A percentile compares a stretch with the other conserved stretches of the same genome.
Evolutionary conservation across 441 rosid species (phyloP).

Genomic region (Geranium incanum): DNA sequence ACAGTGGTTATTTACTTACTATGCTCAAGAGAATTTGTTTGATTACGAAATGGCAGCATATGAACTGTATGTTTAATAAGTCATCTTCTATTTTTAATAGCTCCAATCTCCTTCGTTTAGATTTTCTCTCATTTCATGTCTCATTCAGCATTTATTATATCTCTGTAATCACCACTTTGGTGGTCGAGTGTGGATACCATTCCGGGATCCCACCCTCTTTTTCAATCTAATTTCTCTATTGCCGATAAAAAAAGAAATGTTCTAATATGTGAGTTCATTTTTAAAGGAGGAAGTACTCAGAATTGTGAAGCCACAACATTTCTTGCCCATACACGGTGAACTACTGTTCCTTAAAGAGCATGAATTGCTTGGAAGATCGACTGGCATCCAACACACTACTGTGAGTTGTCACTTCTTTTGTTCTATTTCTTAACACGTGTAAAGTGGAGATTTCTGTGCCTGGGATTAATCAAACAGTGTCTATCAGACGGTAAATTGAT

Average conservation of each 20-base stretch:
- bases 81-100: no score
- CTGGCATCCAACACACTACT: constrained; percentile 84
- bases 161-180: no score
- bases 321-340: constrained; percentile 95
- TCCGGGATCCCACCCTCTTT: no score
- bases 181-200: no score
- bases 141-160: no score
- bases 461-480: neutral
- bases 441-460: neutral
- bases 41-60: neutral
- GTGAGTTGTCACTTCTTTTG: constrained; percentile 40
- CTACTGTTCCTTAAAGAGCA: constrained; percentile 94
- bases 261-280: constrained; percentile 16
- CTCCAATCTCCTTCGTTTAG: no score
- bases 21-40: no score
- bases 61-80: constrained; percentile 4
- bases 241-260: neutral
- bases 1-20: neutral
- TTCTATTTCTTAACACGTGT: neutral
- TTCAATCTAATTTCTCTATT: no score
- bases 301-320: constrained; percentile 92
- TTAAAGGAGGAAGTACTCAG: constrained; percentile 90
- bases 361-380: constrained; percentile 83
- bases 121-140: no score
- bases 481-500: neutral